Percentiles rank a stretch among this genome's conserved stretches.
These are phyloP conservation scores for Candida morakotiae DNA, from an alignment of 805 yeast species.

Conservation along the genomic window DNA sequence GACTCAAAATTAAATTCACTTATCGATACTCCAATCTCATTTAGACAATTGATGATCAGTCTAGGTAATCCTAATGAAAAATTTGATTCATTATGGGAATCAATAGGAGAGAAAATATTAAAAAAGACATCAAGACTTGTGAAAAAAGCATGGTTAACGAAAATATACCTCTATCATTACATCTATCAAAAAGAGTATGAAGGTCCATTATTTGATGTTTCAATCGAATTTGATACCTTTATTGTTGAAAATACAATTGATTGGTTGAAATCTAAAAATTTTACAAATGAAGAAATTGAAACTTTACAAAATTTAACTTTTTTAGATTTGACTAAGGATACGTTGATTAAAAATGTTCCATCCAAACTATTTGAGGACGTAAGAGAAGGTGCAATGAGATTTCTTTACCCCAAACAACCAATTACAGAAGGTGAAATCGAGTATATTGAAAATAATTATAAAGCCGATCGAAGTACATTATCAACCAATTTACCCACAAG, in stretches of 20 bases:
- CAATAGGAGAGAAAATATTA: not conserved
- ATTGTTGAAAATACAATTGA: not conserved
- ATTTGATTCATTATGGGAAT: not conserved
- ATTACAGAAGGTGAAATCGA: conserved; percentile 9
- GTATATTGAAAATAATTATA: conserved; percentile 10
- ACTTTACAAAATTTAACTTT: conserved; percentile 6
- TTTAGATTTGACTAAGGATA: conserved; percentile 12
- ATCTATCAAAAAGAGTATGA: not conserved
- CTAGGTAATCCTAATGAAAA: not conserved
- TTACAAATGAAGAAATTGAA: conserved; percentile 10
- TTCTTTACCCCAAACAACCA: conserved; percentile 1
- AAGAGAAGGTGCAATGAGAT: conserved; percentile 2
- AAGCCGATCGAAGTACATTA: not conserved
- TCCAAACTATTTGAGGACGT: conserved; percentile 11
- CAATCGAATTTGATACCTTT: not conserved
- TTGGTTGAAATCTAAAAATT: conserved; percentile 2
- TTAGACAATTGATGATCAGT: not conserved
- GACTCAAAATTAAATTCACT: not conserved
- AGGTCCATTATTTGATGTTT: not conserved
- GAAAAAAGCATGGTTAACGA: conserved; percentile 1
- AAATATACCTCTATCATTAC: conserved; percentile 1
- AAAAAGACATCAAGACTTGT: not conserved
- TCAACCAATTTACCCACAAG: conserved; percentile 2
- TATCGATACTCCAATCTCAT: not conserved
- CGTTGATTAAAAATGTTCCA: conserved; percentile 13